Evolutionary conservation across 768 basidiomycete genomes (phyloP).

Genomic region (Nidularia pulvinata): DNA sequence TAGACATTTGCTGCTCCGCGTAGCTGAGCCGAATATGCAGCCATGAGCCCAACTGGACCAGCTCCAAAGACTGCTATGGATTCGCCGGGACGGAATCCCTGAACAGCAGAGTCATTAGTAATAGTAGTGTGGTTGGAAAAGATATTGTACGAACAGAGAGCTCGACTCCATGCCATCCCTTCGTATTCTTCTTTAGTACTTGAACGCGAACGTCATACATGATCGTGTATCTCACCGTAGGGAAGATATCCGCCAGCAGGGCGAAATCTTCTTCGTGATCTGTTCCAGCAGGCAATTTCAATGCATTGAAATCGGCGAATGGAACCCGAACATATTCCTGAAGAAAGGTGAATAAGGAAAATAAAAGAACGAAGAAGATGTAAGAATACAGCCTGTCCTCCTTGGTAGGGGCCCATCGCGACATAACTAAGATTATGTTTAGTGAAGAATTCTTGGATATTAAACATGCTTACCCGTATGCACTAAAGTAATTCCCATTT

Average conservation of each 20-base stretch:
- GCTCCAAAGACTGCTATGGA: slow-evolving; percentile 53
- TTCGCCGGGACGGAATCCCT: slow-evolving; percentile 53
- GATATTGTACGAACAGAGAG: slow-evolving; percentile 35
- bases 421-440: slow-evolving; percentile 37
- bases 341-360: background rate
- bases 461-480: slow-evolving; percentile 35
- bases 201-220: background rate
- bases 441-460: background rate
- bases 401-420: slow-evolving; percentile 55
- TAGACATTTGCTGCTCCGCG: slow-evolving; percentile 54
- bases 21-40: slow-evolving; percentile 51
- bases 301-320: slow-evolving; percentile 56
- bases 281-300: slow-evolving; percentile 49
- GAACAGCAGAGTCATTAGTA: background rate
- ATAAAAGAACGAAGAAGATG: background rate
- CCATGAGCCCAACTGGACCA: slow-evolving; percentile 57
- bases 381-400: slow-evolving; percentile 43
- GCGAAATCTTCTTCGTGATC: slow-evolving; percentile 58
- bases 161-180: slow-evolving; percentile 55
- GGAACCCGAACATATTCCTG: slow-evolving; percentile 58
- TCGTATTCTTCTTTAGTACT: background rate
- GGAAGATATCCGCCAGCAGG: slow-evolving; percentile 54
- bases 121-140: background rate
- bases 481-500: slow-evolving; percentile 18
- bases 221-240: slow-evolving; percentile 29